Evolutionary conservation across 169 alveolate species (phyloP), one percentile per base, ranked within the genome.

Genomic region (Eimeria tenella): DNA sequence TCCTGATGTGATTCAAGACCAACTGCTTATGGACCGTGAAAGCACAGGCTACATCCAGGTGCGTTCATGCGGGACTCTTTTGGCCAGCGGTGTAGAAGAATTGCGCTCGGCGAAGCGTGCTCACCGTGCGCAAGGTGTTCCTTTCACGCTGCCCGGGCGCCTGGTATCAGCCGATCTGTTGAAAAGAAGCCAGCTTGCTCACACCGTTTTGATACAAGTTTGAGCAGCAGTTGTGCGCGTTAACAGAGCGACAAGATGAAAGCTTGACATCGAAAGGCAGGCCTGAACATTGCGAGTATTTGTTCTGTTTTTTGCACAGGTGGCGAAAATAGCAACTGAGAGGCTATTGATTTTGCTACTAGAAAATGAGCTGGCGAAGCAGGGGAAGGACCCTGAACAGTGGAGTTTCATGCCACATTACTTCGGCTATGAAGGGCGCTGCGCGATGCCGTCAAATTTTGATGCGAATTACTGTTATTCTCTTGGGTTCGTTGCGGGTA

Each of bases 261-360:
- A 31, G 42, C 42, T 2, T 31, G 2, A 31, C 42, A 31, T 31
- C 0, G 42, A 31, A 31, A 31, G 42, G 0, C 42, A 31, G 42
- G 42, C 42, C 42, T 31, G 42, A 31, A 31, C 42, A 31, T 31
- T 31, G 42, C 42, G 42, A 8, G 23, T 9, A 23, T 10, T 73
- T 42, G 82, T 73, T 70, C 63, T 6, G 70, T n/a, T 56, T 10
- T 53, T 21, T 25, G 52, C 8, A 74, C 86, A 95, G 96, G 99
- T 99, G 19, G 99, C 99, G 52, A 99, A 99, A 96, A 99, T 99
- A 53, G 99, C 99, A 90, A 99, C 99, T 0, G 99, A 99, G 97
- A 97, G 99, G 75, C 97, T 99, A 63, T 95, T 99, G 92, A 98
- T 99, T 55, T 97, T 98, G 50, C 94, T 99, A 82, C 98, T 99